Base-by-base conservation (phyloP, 2,329 filamentous ascomycete genomes). In the Venturia effusa region DNA sequence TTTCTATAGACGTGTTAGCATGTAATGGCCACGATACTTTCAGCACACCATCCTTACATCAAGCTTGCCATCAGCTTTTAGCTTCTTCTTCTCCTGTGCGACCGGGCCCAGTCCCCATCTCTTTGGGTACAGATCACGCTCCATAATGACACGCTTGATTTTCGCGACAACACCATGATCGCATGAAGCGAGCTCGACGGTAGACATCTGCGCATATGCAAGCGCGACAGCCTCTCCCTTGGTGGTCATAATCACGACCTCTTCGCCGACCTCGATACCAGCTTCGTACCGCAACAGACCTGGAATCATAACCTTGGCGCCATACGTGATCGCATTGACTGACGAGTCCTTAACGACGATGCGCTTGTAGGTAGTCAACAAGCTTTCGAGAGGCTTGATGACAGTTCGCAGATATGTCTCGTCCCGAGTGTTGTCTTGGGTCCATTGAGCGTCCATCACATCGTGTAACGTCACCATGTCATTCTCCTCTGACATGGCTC, bases 101-200 rank as follows among this genome's bases (percentile, higher is more conserved):
- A 93, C 88, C 62, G 94, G 93, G 67, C 94, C 94, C 74, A 97
- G 85, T 69, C 94, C 94, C 94, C 94, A 99, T 82, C 93, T 84
- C 76, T 92, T 85, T 68, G 94, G 94, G 84, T 99, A 99, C 66
- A 97, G 83, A 75, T 97, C 94, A 71, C 94, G 90, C 83, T 99
- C 94, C 94, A 99, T 99, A 78, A 99, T 99, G 78, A 92, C 96
- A 72, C 94, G 88, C 88, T 99, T 99, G 75, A 99, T 91, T 83
- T 97, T 97, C 71, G 94, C 94, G 66, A 97, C 93, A 65, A 97
- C 92, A 71, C 94, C 94, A 78, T 99, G 94, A 74, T 97, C 92
- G 78, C 94, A 97, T 40, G 92, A 93, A 37, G 91, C 91, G 78
- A 99, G 90, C 80, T 97, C 94, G 60, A 97, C 92, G 2, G 92